Evolutionary conservation across 805 yeast species (phyloP).

Genomic region (Saccharomycopsis sp.): DNA sequence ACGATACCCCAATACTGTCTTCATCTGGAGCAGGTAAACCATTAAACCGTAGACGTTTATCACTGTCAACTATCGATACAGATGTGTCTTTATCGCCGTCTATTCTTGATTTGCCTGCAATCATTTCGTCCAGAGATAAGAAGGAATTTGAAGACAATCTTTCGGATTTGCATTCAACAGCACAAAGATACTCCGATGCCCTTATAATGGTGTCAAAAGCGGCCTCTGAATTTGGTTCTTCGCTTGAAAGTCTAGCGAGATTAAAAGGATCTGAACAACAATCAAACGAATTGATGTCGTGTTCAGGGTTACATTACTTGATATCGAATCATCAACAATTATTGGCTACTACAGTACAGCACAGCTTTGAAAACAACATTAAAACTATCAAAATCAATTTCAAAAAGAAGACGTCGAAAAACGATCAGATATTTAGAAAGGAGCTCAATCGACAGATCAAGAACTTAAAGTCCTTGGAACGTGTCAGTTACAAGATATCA

Average conservation of each 20-base stretch:
- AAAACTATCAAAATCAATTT: conserved; percentile 39
- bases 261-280: conserved; percentile 55
- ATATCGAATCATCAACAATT: conserved; percentile 74
- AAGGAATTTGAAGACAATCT: conserved; percentile 42
- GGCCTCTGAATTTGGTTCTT: conserved; percentile 64
- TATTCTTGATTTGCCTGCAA: conserved; percentile 51
- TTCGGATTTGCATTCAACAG: conserved; percentile 40
- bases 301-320: conserved; percentile 72
- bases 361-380: conserved; percentile 52
- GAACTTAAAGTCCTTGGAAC: conserved; percentile 52
- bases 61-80: conserved; percentile 12
- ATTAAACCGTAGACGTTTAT: conserved; percentile 5
- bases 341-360: conserved; percentile 48
- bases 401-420: conserved; percentile 35
- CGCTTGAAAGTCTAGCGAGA: conserved; percentile 58
- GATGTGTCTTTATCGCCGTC: conserved; percentile 34
- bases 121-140: conserved; percentile 57
- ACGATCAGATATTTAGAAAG: conserved; percentile 48
- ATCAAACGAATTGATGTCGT: conserved; percentile 59
- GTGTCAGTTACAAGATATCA: conserved; percentile 51
- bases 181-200: conserved; percentile 41
- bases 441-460: conserved; percentile 47
- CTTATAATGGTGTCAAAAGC: conserved; percentile 45
- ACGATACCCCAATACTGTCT: background rate
- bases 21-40: background rate